Base-by-base conservation (phyloP, 1,284 basidiomycete genomes). In the Mycocalia duriaeana region DNA sequence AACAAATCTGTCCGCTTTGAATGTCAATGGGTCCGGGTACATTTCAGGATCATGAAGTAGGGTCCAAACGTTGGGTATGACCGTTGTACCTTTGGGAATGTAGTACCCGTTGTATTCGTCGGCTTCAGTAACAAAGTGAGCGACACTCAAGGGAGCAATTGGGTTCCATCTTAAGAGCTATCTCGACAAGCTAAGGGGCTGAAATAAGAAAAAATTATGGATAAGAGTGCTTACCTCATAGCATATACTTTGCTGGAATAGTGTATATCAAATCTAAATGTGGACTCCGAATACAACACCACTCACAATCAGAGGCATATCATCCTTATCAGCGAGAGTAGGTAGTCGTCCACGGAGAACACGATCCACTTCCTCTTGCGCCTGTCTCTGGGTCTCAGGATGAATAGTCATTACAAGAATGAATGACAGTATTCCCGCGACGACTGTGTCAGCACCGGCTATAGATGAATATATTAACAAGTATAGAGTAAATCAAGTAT, bases 101-200 rank as follows among this genome's bases (percentile, higher is more conserved):
- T 59, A 61, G 52, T 70, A 73, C 11, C 72, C 73, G 23, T 60
- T 48, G 48, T 75, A 75, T 35, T 64, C 65, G 44, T 75, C 71
- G 35, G 74, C 67, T 43, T 68, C 54, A 9, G 64, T 57, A 25
- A 62, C 61, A 46, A 59, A 62, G 46, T 69, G 72, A 14, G 61
- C 65, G n/a, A 73, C 41, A 6, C 66, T 67, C 42, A 73, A 48
- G 25, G 71, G 69, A 13, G 64, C 57, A n/a, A 68, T 63, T n/a
- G 71, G 72, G 52, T 72, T 67, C 73, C 72, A 75, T 44, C 72
- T 59, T 5, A 74, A 53, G 25, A 66, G 60, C 59, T 68, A 49
- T 43, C 26, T 50, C 2, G 26, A 43, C 31, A 49, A 52, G 22
- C 44, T n/a, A n/a, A n/a, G n/a, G n/a, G n/a, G n/a, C n/a, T n/a